Conservation (phyloP, 176 grass and related monocot species). For the Triticum monococcum region DNA sequence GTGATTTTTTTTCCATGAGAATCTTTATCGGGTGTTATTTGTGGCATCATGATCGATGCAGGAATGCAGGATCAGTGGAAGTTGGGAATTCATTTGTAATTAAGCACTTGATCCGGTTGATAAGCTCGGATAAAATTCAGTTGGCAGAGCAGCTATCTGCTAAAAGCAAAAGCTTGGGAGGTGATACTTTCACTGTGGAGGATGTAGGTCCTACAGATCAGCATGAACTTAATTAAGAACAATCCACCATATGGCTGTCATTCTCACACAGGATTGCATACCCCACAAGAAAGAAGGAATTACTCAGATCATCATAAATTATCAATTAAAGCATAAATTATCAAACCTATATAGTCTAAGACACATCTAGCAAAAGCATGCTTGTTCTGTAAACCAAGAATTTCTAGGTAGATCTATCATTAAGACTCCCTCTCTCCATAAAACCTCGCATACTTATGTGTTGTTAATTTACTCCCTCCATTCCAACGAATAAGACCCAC, state of each 20-base stretch:
- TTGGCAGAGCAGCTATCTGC: not conserved
- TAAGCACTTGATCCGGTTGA: not conserved
- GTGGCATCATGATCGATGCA: not conserved
- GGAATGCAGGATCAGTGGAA: not conserved
- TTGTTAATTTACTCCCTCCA: too few relatives aligned
- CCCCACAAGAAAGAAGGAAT: not conserved
- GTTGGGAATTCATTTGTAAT: not conserved
- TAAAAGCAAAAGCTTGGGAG: not conserved
- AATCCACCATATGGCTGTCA: not conserved
- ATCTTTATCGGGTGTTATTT: not conserved
- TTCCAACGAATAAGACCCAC: too few relatives aligned
- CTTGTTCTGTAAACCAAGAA: not conserved
- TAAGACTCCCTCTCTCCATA: not conserved
- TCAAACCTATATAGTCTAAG: too few relatives aligned
- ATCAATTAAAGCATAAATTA: too few relatives aligned
- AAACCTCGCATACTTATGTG: too few relatives aligned
- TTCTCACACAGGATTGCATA: not conserved
- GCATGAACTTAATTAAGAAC: not conserved
- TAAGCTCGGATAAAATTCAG: not conserved
- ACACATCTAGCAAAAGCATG: not conserved
- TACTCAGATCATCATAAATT: not conserved
- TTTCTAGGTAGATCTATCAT: not conserved
- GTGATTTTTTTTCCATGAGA: not conserved
- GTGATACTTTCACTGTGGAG: not conserved
- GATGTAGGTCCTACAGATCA: not conserved